A percentile compares a stretch with the other conserved stretches of the same genome.
Evolutionary conservation across 2,329 filamentous ascomycete genomes (phyloP).

Genomic region (Gremmenia infestans): DNA sequence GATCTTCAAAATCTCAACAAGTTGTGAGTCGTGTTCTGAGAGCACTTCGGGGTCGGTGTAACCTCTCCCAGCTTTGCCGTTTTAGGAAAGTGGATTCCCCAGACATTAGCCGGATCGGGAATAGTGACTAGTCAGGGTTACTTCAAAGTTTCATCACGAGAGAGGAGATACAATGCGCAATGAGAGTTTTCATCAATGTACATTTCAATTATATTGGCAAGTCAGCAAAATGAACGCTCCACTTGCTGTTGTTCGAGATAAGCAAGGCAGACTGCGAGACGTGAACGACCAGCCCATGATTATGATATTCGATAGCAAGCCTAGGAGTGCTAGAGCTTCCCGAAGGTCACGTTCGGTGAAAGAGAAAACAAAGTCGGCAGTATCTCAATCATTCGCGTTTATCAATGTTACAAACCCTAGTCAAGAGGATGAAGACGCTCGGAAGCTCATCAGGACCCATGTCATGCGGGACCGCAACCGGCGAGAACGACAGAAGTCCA

Average conservation of each 20-base stretch:
- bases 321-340: background rate
- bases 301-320: background rate
- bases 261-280: background rate
- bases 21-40: too few relatives aligned
- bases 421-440: background rate
- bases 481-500: background rate
- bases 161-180: background rate
- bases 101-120: background rate
- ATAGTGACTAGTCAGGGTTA: background rate
- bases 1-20: background rate
- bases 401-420: background rate
- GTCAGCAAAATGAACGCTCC: background rate
- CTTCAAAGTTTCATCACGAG: background rate
- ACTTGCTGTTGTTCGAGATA: background rate
- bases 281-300: background rate
- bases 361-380: background rate
- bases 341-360: background rate
- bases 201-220: too few relatives aligned
- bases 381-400: background rate
- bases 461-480: background rate
- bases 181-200: background rate
- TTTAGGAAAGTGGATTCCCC: background rate
- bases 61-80: background rate
- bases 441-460: background rate
- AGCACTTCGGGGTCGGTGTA: background rate